phyloP scores from a whole-genome alignment of 2,329 filamentous ascomycete genomes.

The Neofusicoccum kwambonambiense region DNA sequence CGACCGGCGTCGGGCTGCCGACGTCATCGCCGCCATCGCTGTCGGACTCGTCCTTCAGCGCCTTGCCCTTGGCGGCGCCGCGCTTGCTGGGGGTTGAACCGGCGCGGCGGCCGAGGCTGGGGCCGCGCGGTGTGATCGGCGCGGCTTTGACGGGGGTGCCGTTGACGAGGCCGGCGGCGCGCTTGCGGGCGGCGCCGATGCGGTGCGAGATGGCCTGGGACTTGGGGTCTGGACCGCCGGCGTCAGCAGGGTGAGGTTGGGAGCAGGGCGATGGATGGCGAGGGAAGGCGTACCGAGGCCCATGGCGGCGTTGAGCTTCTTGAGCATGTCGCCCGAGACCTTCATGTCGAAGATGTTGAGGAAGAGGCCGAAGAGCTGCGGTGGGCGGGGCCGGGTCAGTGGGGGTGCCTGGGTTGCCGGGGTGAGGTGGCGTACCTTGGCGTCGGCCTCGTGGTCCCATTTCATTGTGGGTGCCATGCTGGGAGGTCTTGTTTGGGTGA shows the following conservation, averaged over 20 bases:
- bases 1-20: not conserved
- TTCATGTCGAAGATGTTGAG: not conserved
- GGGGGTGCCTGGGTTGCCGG: too few species aligned
- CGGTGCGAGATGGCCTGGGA: not conserved
- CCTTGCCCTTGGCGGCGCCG: not conserved
- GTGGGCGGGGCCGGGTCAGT: not conserved
- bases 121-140: not conserved
- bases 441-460: not conserved
- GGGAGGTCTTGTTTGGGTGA: not conserved
- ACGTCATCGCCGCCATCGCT: not conserved
- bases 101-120: not conserved
- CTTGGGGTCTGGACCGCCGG: not conserved
- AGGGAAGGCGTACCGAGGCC: not conserved
- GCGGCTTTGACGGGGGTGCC: not conserved
- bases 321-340: not conserved
- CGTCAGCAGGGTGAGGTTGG: too few species aligned
- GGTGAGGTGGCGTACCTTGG: not conserved
- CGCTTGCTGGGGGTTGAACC: not conserved
- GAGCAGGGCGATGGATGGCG: not conserved
- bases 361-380: not conserved
- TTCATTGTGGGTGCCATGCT: not conserved
- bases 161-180: not conserved
- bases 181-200: not conserved
- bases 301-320: not conserved
- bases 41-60: not conserved